phyloP scores from a whole-genome alignment of 1,284 basidiomycete species.

The Thecaphora thlaspeos region DNA sequence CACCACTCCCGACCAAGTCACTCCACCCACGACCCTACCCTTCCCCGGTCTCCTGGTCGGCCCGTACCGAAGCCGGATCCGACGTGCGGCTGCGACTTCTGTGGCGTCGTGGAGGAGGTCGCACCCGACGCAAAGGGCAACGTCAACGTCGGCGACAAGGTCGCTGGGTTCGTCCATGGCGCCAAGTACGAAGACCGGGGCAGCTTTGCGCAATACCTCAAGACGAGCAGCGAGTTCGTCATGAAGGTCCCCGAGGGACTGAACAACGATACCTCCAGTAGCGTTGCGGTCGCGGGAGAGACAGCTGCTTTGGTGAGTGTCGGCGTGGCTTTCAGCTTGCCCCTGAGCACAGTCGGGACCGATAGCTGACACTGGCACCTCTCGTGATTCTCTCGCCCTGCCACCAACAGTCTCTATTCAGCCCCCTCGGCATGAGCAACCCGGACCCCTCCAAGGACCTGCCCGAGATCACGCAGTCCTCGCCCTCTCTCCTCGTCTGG shows the following conservation, averaged over 20 bases:
- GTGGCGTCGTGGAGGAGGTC: slow-evolving; percentile 65
- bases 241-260: slow-evolving; percentile 41
- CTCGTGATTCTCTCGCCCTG: slow-evolving; percentile 18
- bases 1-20: no score
- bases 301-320: slow-evolving; percentile 41
- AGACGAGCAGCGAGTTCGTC: slow-evolving; percentile 36
- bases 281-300: slow-evolving; percentile 45
- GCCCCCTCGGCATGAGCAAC: slow-evolving; percentile 19
- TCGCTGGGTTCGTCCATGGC: slow-evolving; percentile 63
- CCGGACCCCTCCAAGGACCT: slow-evolving; percentile 22
- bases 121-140: slow-evolving; percentile 48
- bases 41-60: no score
- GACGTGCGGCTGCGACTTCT: slow-evolving; percentile 66
- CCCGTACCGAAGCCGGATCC: no score
- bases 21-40: no score
- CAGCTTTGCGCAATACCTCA: slow-evolving; percentile 58
- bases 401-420: slow-evolving; percentile 33
- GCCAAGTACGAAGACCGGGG: slow-evolving; percentile 55
- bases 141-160: slow-evolving; percentile 65
- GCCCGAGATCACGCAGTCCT: slow-evolving; percentile 19
- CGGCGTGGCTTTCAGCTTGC: no score
- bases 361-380: slow-evolving; percentile 56
- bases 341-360: neutral
- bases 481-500: slow-evolving; percentile 60
- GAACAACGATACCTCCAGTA: slow-evolving; percentile 24